Base-by-base conservation (phyloP, 495 filamentous ascomycete species). In the Gamarada debralockiae region DNA sequence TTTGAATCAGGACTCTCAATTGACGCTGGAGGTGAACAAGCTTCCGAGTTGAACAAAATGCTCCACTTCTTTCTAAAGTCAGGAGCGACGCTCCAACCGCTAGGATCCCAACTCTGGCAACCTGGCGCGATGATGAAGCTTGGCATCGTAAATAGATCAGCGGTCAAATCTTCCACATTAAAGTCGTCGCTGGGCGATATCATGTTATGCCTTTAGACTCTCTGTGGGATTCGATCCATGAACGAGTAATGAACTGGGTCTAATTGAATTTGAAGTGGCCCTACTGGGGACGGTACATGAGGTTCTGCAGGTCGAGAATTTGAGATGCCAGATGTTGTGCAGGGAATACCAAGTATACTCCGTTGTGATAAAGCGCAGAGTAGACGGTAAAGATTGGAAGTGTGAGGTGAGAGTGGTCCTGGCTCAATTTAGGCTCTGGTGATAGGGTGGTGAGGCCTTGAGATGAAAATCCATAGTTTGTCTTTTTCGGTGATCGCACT, bases 21-120 rank as follows among this genome's bases (percentile, higher is more conserved):
- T n/a, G n/a, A n/a, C n/a, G n/a, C n/a, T n/a, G n/a, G n/a, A n/a
- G n/a, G n/a, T n/a, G n/a, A n/a, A n/a, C n/a, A n/a, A n/a, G n/a
- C n/a, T n/a, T n/a, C n/a, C n/a, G n/a, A n/a, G n/a, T 29, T 10
- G 27, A 29, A 29, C 27, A 29, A 10, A 29, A 29, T 10, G 5
- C 27, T 29, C 50, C 50, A 53, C 25, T 53, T 53, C 18, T 13
- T n/a, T 13, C 24, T 47, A n/a, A 53, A 53, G 25, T 15, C 50
- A 2, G 20, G n/a, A 22, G 12, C 18, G 10, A 45, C 27, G 8
- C 18, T 22, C 50, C 50, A 53, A 15, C 24, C 50, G 1, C 18
- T 18, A 3, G 39, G 22, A 27, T 53, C 50, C 50, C 50, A 53
- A 24, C 33, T 46, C 3, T 22, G 13, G 7, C 7, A 8, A 2